Base-by-base conservation (phyloP, 177 flowering plant genomes). In the Tripterygium wilfordii region DNA sequence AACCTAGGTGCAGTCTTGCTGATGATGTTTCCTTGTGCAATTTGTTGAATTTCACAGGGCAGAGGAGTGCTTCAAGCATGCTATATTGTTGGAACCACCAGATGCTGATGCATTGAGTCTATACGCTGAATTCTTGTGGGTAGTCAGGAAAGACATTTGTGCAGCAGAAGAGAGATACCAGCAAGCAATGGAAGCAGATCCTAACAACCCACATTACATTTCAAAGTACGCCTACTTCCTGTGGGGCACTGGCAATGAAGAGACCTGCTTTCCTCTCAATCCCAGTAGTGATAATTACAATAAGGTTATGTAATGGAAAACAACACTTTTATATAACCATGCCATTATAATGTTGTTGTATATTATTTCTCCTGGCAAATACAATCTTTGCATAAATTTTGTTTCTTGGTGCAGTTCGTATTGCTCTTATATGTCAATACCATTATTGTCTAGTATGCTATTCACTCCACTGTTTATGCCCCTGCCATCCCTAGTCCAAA, bases 171-270 rank as follows among this genome's bases (percentile, higher is more conserved):
- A 72, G 52, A 48, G 48, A 25, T 72, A 54, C 45, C 51, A 30
- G 37, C 66, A 72, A 55, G 72, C 81, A 5, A 19, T 72, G n/a
- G 55, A 64, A 7, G 54, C 57, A 5, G 81, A 64, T 0, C 75
- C 77, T 0, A 33, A 39, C 10, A 76, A 64, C 47, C 15, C 69
- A 8, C 39, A 44, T 19, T 32, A 66, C 33, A 64, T 66, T 3
- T 58, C 70, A 14, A 66, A 53, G 36, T 76, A 76, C 26, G 81
- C 77, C 2, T 42, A 39, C 41, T 76, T 76, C 63, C 70, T 76
- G 17, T 76, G 81, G 81, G 69, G 40, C 59, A 66, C 75, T 8
- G 81, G 81, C 1, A 75, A 67, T 1, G 71, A 72, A 29, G 81
- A 72, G 0, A 72, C 77, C 2, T 76, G 81, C 35, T 76, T 53